Evolutionary conservation across 192 early-diverging fungal species (phyloP).

Genomic region (Pecoramyces ruminantium): DNA sequence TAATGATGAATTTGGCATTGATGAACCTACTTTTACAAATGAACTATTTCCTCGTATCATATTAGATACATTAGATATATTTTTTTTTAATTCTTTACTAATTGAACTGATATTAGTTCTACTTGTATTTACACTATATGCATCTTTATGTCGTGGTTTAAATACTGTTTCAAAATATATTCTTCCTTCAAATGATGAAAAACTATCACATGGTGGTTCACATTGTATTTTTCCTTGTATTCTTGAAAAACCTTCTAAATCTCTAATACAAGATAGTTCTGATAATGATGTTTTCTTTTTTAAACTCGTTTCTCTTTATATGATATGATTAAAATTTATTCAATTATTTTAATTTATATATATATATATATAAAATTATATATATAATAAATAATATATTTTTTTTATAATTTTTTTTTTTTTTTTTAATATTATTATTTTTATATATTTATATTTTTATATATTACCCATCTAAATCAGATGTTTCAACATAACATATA

Average conservation of each 20-base stretch:
- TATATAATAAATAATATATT: conserved; percentile 9
- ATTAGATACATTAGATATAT: background rate
- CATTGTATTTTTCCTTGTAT: background rate
- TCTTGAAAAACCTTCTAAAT: background rate
- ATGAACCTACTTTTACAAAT: background rate
- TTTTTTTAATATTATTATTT: too few species aligned
- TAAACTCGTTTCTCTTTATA: background rate
- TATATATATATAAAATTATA: background rate
- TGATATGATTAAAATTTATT: too few species aligned
- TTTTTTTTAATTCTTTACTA: background rate
- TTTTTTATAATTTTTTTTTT: conserved; percentile 34
- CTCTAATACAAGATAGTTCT: background rate
- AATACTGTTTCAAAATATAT: background rate
- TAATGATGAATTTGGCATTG: background rate
- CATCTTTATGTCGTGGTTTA: background rate
- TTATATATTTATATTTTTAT: too few species aligned
- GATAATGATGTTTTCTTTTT: background rate
- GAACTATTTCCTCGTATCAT: background rate
- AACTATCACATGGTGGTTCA: background rate
- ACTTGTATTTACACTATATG: background rate
- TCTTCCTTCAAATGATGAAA: background rate
- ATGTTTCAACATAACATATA: conserved; percentile 36
- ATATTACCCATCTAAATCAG: conserved; percentile 33
- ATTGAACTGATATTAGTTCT: background rate
- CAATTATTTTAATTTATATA: too few species aligned